Base-by-base conservation (phyloP, 2,329 filamentous ascomycete genomes). In the Paradendryphiella salina region DNA sequence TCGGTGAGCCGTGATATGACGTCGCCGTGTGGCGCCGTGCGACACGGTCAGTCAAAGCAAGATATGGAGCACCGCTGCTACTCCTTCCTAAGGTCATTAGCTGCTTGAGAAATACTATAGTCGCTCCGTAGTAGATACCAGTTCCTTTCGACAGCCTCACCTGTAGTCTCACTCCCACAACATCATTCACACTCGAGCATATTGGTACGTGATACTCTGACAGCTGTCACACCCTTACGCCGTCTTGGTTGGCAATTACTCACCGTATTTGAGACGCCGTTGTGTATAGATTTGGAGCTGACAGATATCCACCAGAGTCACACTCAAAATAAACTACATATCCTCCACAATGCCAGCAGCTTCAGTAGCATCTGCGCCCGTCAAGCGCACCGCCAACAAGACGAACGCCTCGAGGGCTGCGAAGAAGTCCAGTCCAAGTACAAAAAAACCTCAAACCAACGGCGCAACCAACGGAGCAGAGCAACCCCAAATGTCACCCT, bases 401-500 rank as follows among this genome's bases (percentile, higher is more conserved):
- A 50, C 69, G 7, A 52, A 65, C 9, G 64, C 66, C 15, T 68
- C 70, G n/a, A 59, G 67, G 23, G 51, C 65, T 21, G 21, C 47
- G 3, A 69, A 66, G 59, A 73, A 71, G 52, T 43, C 66, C 6
- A 53, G 61, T 2, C 47, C 54, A 15, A 51, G 45, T 5, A 49
- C 53, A 28, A 52, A 61, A 49, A 65, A 66, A 36, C 42, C 63
- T 20, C 62, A 65, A 7, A 52, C 57, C 14, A 66, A 67, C 36
- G 63, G 66, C 39, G 57, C 62, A 5, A 52, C 50, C 13, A 73
- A 72, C 47, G 69, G 66, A 34, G 54, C 59, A 8, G 48, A 47
- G 11, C 50, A 60, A 28, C 50, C 62, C 3, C 64, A 66, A 44
- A 63, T 73, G 32, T 79, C 76, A 28, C 75, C 78, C 29, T 80